These are phyloP conservation scores for Beta vulgaris DNA, from an alignment of 148 eudicot species.

Conservation along the genomic window DNA sequence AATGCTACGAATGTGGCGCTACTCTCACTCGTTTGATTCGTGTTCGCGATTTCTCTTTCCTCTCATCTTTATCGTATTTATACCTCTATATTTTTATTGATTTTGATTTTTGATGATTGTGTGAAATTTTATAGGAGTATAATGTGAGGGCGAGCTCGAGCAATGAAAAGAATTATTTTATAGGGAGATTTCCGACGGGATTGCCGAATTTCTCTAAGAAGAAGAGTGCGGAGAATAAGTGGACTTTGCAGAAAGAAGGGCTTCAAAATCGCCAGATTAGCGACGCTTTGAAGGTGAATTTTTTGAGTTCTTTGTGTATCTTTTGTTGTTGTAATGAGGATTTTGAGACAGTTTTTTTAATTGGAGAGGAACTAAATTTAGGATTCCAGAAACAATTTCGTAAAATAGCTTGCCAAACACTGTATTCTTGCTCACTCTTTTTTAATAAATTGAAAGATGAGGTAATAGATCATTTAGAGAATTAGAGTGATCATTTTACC, in stretches of 20 bases:
- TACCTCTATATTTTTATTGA: too few species aligned
- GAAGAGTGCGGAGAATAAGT: slow-evolving; percentile 68
- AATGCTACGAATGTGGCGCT: slow-evolving; percentile 73
- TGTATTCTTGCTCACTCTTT: neutral
- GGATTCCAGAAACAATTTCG: neutral
- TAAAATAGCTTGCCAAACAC: neutral
- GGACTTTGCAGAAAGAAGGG: slow-evolving; percentile 87
- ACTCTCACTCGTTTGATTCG: slow-evolving; percentile 68
- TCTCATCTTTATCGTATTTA: neutral
- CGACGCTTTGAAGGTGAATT: slow-evolving; percentile 57
- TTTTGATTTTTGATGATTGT: neutral
- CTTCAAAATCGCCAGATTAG: slow-evolving; percentile 66
- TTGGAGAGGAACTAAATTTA: neutral
- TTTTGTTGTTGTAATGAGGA: neutral
- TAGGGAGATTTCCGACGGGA: slow-evolving; percentile 77
- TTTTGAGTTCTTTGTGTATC: neutral
- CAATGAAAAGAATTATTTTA: slow-evolving; percentile 77
- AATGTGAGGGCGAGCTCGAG: slow-evolving; percentile 61
- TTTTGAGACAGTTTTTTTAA: neutral
- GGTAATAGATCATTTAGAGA: too few species aligned
- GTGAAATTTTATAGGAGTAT: slow-evolving; percentile 59
- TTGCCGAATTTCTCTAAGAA: slow-evolving; percentile 76
- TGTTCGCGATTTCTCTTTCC: slow-evolving; percentile 30
- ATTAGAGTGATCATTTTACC: neutral
- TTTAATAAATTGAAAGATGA: too few species aligned